These are phyloP conservation scores for Rhodotorula mucilaginosa DNA, from an alignment of 1,284 basidiomycete species.

Conservation along the genomic window DNA sequence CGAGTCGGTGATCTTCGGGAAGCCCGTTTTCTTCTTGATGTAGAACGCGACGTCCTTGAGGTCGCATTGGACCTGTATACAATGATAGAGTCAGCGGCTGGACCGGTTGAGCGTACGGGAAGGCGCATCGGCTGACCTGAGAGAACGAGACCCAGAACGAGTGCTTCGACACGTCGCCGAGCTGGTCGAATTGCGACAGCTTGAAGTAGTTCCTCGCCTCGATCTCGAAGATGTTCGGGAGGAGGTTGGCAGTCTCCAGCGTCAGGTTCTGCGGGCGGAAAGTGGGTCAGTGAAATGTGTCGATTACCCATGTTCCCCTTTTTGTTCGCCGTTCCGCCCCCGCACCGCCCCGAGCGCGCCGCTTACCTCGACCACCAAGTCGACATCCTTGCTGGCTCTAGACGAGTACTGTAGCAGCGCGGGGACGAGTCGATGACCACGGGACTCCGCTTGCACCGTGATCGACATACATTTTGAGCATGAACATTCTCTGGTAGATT, in stretches of 20 bases:
- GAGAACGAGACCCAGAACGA: conserved; percentile 30
- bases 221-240: conserved; percentile 67
- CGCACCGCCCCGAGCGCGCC: too few species aligned
- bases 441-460: too few species aligned
- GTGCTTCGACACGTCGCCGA: conserved; percentile 53
- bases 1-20: conserved; percentile 79
- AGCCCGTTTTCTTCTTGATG: conserved; percentile 56
- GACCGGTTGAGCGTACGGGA: background rate
- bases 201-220: conserved; percentile 81
- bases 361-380: conserved; percentile 73
- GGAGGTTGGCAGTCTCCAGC: conserved; percentile 67
- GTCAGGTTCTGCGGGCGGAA: background rate
- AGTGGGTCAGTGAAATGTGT: background rate
- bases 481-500: too few species aligned
- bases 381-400: conserved; percentile 61
- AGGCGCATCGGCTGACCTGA: background rate
- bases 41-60: conserved; percentile 86
- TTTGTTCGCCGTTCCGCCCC: too few species aligned
- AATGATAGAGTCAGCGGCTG: conserved; percentile 52
- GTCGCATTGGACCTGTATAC: conserved; percentile 89
- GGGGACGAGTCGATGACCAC: too few species aligned
- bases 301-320: too few species aligned
- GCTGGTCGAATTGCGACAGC: conserved; percentile 67
- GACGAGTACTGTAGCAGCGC: too few species aligned
- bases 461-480: too few species aligned